Evolutionary conservation across 352 stramenopile species (phyloP), one percentile per base, ranked within the genome.

Genomic region (Pythium pyrilobum): DNA sequence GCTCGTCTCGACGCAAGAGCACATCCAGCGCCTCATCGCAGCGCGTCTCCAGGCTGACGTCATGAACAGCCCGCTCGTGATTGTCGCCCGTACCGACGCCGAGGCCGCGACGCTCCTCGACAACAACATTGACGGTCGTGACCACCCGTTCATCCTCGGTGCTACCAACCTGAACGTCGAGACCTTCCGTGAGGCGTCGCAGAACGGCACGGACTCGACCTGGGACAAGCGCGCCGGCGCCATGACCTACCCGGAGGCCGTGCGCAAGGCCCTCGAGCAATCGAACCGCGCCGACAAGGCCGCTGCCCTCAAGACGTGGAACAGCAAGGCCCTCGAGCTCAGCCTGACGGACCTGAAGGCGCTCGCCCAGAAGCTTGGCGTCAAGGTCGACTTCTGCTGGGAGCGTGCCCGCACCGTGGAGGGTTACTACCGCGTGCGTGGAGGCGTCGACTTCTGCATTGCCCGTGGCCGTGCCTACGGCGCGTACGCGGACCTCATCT

Each of bases 61-160:
- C 66, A 74, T 99, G 49, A 95, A 96, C 56, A 93, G 87, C 37
- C 84, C 95, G 12, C 85, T 97, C 18, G 77, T 99, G 18, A 94
- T 99, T 67, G 90, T 99, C 15, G 95, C 96, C 4, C 79, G 97
- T 41, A 99, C 97, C 10, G 97, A 99, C 68, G 96, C 95, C 24
- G 96, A 99, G 60, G 96, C 96, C 10, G 96, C 97, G 34, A 98
- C 92, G 21, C 74, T 99, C 32, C 72, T 99, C 28, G 95, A 98
- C 76, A 98, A 95, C 63, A 98, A 99, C 81, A 88, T 98, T 45
- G 97, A 99, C 67, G 77, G 78, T 5, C 88, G 95, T 25, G 97
- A 99, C 71, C 96, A 99, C 78, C 92, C 96, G 5, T 99, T 98
- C 75, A 99, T 98, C 62, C 69, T 99, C 56, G 96, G 96, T 50